A percentile compares a stretch with the other conserved stretches of the same genome.
phyloP scores from a whole-genome alignment of 257 asterid genomes.

The Solanum arcanum region DNA sequence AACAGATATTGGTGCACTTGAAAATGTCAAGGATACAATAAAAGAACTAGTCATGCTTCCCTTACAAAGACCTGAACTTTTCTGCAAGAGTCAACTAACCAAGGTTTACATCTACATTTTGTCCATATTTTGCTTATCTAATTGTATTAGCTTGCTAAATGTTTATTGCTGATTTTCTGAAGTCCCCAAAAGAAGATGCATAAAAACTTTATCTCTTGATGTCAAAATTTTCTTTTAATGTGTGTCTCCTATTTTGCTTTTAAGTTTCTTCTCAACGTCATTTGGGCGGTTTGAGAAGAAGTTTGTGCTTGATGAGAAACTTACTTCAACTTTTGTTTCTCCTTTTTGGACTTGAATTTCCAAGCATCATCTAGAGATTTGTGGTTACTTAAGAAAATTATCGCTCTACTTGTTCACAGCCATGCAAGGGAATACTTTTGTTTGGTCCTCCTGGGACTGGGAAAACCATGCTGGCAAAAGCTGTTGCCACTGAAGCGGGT shows the following conservation, averaged over 20 bases:
- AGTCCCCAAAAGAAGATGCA: neutral
- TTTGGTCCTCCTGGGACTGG: constrained; percentile 92
- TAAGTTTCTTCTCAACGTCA: neutral
- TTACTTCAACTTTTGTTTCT: neutral
- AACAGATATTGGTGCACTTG: constrained; percentile 89
- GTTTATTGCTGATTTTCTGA: neutral
- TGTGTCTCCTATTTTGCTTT: neutral
- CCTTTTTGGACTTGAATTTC: neutral
- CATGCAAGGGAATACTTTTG: constrained; percentile 82
- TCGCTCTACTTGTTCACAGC: constrained; percentile 27
- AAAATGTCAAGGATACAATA: constrained; percentile 78
- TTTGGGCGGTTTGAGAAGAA: neutral
- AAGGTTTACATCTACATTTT: constrained; percentile 37
- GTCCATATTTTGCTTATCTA: neutral
- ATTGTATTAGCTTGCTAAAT: neutral
- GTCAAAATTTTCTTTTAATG: neutral
- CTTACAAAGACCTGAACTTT: constrained; percentile 80
- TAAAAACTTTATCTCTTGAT: neutral
- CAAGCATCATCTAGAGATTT: neutral
- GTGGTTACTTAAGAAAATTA: neutral
- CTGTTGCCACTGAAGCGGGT: constrained; percentile 88
- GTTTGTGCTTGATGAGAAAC: neutral
- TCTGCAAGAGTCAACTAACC: constrained; percentile 76
- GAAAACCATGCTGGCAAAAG: constrained; percentile 89
- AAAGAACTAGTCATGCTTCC: constrained; percentile 93